These are phyloP conservation scores for Oenanthe sinensis DNA, from an alignment of 129 eudicot genomes.

Conservation along the genomic window DNA sequence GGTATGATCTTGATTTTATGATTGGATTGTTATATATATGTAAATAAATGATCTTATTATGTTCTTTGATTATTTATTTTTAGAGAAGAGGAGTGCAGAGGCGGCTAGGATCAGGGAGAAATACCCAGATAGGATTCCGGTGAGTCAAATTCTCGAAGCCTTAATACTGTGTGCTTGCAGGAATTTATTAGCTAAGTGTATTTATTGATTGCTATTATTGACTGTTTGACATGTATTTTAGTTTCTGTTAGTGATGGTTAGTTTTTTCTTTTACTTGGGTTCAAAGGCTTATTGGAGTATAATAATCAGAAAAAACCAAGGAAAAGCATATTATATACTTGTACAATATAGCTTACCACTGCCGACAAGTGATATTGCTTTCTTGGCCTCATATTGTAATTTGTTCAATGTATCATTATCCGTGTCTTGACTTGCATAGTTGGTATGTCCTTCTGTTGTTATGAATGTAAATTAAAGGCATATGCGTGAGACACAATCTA, in stretches of 20 bases:
- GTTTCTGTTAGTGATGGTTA: not conserved
- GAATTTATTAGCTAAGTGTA: not conserved
- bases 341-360: not conserved
- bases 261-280: not conserved
- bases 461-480: too few relatives aligned
- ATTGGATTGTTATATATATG: not conserved
- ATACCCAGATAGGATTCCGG: slow-evolving; percentile 78
- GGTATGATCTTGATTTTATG: not conserved
- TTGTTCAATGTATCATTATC: not conserved
- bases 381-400: not conserved
- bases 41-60: not conserved
- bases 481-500: too few relatives aligned
- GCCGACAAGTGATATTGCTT: not conserved
- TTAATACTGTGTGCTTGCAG: not conserved
- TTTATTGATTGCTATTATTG: not conserved
- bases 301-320: not conserved
- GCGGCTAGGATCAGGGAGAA: slow-evolving; percentile 78
- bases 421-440: not conserved
- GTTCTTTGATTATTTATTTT: not conserved
- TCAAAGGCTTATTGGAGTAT: not conserved
- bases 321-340: not conserved
- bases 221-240: not conserved
- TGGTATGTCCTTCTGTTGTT: not conserved
- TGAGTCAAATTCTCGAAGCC: slow-evolving; percentile 13
- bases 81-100: slow-evolving; percentile 77